Conservation (phyloP, 352 stramenopile species). For the Albugo candida region DNA sequence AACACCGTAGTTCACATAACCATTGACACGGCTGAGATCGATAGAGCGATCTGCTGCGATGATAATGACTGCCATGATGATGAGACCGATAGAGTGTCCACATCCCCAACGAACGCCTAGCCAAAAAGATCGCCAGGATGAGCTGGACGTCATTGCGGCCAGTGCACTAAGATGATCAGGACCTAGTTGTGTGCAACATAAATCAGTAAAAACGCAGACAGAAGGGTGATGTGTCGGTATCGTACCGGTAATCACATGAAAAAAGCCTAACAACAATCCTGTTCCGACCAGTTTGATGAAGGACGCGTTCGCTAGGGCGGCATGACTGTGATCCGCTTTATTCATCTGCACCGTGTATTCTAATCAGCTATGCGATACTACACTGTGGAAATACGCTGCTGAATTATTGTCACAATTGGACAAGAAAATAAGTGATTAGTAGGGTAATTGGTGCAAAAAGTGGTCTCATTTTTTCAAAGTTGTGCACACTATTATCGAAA, state of each 20-base stretch:
- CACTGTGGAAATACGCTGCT: too few relatives aligned
- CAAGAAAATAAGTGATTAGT: too few relatives aligned
- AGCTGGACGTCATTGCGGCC: constrained; percentile 64
- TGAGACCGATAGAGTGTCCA: constrained; percentile 75
- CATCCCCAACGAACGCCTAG: constrained; percentile 81
- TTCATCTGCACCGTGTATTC: too few relatives aligned
- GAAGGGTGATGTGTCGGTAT: not conserved
- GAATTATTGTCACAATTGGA: too few relatives aligned
- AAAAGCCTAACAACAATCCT: constrained; percentile 23
- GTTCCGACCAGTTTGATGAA: constrained; percentile 24
- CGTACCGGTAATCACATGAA: constrained; percentile 34
- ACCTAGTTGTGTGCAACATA: not conserved
- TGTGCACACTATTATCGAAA: too few relatives aligned
- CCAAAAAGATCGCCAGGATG: constrained; percentile 59
- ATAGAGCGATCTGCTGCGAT: constrained; percentile 35
- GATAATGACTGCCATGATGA: constrained; percentile 72
- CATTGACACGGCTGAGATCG: constrained; percentile 28
- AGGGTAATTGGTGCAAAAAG: too few relatives aligned
- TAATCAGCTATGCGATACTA: too few relatives aligned
- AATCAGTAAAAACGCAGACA: not conserved
- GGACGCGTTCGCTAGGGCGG: constrained; percentile 15
- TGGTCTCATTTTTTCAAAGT: too few relatives aligned
- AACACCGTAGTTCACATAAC: constrained; percentile 50
- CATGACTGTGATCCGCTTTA: not conserved
- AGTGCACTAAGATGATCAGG: constrained; percentile 82